Base-by-base conservation (phyloP, 352 stramenopile genomes). In the Phytophthora cactorum region DNA sequence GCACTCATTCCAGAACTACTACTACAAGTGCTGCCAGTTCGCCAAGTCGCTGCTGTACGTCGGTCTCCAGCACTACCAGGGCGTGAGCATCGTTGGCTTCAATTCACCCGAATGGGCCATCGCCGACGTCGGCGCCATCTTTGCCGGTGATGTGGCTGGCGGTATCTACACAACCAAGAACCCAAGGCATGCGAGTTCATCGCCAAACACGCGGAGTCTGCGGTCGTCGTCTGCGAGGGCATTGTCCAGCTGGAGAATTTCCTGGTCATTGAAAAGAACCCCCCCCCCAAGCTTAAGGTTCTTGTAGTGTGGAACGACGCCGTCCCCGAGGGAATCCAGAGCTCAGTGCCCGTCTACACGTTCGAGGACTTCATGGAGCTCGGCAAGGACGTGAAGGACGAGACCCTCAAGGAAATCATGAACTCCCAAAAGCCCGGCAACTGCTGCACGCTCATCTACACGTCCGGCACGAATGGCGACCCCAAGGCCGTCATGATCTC, bases 161-260 rank as follows among this genome's bases (percentile, higher is more conserved):
- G 97, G 97, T 28, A 98, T 99, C 66, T 99, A 99, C 86, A 97
- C 96, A 45, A 98, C 96, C 49, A 98, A 98, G 79, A 88, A 70
- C 31, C 77, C 87, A 76, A 90, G 34, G 87, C 93, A 4, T 98
- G 94, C 66, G 74, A 97, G 66, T 99, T 92, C 79, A 97, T 98
- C 64, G 82, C 86, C 46, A 90, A 98, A 66, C 94, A 99, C 85
- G 98, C 90, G 51, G 78, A 97, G 63, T 91, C 94, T n/a, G 82
- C 79, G 39, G 85, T 99, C 38, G 92, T 98, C n/a, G 92, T 99
- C 9, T 97, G 93, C 52, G 93, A 98, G 46, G 92, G 88, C 50
- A 76, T 91, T 14, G 88, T 83, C 69, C 95, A 99, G 71, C 86
- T 99, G 15, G 82, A 95, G 62, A 99, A 98, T 80, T 98, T 98